A percentile compares a stretch with the other conserved stretches of the same genome.
phyloP scores from a whole-genome alignment of 1,139 yeast genomes.

The Candida sp. region DNA sequence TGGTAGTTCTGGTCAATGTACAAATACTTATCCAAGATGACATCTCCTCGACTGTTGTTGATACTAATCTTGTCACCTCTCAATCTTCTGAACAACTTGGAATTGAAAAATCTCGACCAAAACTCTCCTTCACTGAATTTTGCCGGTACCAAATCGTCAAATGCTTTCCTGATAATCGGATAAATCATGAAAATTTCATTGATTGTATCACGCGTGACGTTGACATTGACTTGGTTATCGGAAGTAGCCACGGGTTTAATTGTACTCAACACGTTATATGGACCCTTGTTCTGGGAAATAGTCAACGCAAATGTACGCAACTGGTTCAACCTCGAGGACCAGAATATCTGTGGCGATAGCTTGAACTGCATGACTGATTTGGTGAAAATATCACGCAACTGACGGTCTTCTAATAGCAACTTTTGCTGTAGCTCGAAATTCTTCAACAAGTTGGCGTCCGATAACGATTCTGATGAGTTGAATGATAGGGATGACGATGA shows the following conservation, averaged over 20 bases:
- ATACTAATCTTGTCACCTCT: constrained; percentile 80
- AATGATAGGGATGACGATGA: constrained; percentile 26
- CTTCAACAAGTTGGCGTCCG: constrained; percentile 53
- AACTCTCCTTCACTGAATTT: constrained; percentile 88
- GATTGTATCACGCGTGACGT: constrained; percentile 89
- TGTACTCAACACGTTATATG: constrained; percentile 91
- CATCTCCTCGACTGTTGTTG: constrained; percentile 82
- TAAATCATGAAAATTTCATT: constrained; percentile 91
- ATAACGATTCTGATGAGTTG: constrained; percentile 29
- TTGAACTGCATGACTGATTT: constrained; percentile 87
- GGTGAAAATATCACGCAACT: constrained; percentile 77
- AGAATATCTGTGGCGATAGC: constrained; percentile 80
- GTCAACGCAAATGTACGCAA: constrained; percentile 87
- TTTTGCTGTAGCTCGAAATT: constrained; percentile 83
- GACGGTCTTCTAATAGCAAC: constrained; percentile 69
- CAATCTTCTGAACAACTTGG: constrained; percentile 82
- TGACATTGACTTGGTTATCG: constrained; percentile 89
- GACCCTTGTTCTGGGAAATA: constrained; percentile 85
- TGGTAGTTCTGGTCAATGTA: constrained; percentile 52
- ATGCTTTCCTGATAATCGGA: constrained; percentile 91
- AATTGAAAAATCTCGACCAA: constrained; percentile 97
- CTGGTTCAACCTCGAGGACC: constrained; percentile 84
- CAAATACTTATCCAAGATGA: constrained; percentile 82
- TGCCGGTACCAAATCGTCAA: constrained; percentile 83
- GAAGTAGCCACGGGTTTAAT: constrained; percentile 93